These are phyloP conservation scores for Crithidia thermophila DNA, from an alignment of 208 protist genomes.

Conservation along the genomic window DNA sequence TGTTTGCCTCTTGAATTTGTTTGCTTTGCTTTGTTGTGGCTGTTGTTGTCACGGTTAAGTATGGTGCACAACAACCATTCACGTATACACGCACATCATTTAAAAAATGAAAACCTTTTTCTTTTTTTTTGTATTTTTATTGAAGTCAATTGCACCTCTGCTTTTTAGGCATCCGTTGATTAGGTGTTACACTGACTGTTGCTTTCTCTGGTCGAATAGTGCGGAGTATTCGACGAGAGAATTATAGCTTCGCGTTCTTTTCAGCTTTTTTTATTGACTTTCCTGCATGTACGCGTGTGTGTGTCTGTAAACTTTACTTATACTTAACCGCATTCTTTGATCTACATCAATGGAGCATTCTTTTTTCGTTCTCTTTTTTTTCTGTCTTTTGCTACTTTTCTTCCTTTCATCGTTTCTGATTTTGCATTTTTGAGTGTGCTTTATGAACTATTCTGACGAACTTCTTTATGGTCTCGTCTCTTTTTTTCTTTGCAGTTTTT, in stretches of 20 bases:
- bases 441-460: no score
- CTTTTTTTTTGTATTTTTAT: constrained; percentile 19
- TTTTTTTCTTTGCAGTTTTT: background rate
- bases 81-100: background rate
- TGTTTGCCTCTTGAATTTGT: background rate
- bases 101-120: background rate
- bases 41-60: no score
- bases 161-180: background rate
- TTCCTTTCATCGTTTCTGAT: background rate
- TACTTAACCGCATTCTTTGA: background rate
- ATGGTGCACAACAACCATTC: no score
- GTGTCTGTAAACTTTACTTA: background rate
- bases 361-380: background rate
- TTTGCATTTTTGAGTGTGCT: background rate
- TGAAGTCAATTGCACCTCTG: background rate
- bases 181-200: background rate
- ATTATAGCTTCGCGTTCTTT: background rate
- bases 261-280: background rate
- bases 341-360: background rate
- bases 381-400: background rate
- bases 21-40: background rate
- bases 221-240: background rate
- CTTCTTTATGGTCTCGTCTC: background rate
- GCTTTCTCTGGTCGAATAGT: background rate
- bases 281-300: background rate